A percentile compares a stretch with the other conserved stretches of the same genome.
These are phyloP conservation scores for Microsporum canis DNA, from an alignment of 2,329 filamentous ascomycete genomes.

Conservation along the genomic window DNA sequence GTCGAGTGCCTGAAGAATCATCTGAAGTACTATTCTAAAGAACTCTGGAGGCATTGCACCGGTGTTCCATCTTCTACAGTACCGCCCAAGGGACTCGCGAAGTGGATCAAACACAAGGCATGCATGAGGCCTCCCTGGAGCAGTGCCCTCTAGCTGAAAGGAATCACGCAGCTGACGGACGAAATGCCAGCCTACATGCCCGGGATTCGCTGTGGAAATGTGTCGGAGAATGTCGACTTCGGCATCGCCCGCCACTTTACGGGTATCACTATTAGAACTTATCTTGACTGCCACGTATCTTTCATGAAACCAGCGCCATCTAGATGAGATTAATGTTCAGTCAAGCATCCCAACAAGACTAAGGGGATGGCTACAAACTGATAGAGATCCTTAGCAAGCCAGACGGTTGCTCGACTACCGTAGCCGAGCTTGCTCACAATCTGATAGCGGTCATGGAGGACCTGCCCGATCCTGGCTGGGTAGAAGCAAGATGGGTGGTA, in stretches of 20 bases:
- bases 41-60: slow-evolving; percentile 21
- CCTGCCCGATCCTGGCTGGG: slow-evolving; percentile 8
- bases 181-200: slow-evolving; percentile 23
- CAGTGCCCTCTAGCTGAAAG: slow-evolving; percentile 18
- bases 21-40: slow-evolving; percentile 26
- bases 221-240: slow-evolving; percentile 17
- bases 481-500: slow-evolving; percentile 10
- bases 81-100: slow-evolving; percentile 27
- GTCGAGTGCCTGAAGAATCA: slow-evolving; percentile 31
- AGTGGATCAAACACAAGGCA: slow-evolving; percentile 30
- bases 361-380: slow-evolving; percentile 13
- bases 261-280: slow-evolving; percentile 16
- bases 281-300: slow-evolving; percentile 28
- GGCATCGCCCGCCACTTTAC: slow-evolving; percentile 8
- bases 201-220: slow-evolving; percentile 10
- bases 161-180: slow-evolving; percentile 24
- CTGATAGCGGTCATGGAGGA: slow-evolving; percentile 15
- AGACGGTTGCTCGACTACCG: slow-evolving; percentile 34
- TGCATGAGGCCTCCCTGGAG: slow-evolving; percentile 18
- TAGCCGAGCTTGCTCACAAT: slow-evolving; percentile 32
- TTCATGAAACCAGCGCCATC: slow-evolving; percentile 20
- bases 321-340: slow-evolving; percentile 10
- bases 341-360: not conserved
- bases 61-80: slow-evolving; percentile 18
- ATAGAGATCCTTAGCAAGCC: slow-evolving; percentile 24